Evolutionary conservation across 768 basidiomycete species (phyloP).

Genomic region (Epithele typhae): DNA sequence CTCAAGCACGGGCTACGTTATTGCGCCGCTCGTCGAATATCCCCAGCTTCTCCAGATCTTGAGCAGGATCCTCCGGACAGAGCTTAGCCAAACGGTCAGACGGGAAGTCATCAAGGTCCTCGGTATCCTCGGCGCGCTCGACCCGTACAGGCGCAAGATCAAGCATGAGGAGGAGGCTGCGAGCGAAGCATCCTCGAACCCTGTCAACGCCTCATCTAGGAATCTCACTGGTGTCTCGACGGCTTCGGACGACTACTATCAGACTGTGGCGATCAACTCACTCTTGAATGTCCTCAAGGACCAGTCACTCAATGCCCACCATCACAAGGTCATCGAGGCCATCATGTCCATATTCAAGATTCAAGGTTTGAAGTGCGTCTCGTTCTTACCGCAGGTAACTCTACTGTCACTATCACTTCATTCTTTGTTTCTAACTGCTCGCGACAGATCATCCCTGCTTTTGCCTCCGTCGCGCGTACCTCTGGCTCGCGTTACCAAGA

Average conservation of each 20-base stretch:
- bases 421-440: neutral
- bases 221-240: conserved; percentile 56
- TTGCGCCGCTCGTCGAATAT: conserved; percentile 85
- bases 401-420: neutral
- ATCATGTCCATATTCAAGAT: conserved; percentile 99
- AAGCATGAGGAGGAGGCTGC: conserved; percentile 62
- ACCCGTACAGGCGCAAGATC: conserved; percentile 89
- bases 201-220: conserved; percentile 61
- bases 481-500: conserved; percentile 83
- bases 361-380: conserved; percentile 92
- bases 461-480: conserved; percentile 80
- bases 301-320: conserved; percentile 77
- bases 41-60: conserved; percentile 86
- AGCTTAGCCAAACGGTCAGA: conserved; percentile 63
- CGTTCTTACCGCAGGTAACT: conserved; percentile 86
- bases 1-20: conserved; percentile 93
- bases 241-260: conserved; percentile 92
- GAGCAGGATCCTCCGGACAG: conserved; percentile 80
- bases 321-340: conserved; percentile 93
- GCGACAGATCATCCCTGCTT: conserved; percentile 89
- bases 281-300: conserved; percentile 87
- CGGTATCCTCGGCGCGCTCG: conserved; percentile 92
- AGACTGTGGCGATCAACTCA: conserved; percentile 89
- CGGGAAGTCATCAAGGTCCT: conserved; percentile 93
- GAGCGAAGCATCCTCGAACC: conserved; percentile 38